Base-by-base conservation (phyloP, 345 rosid genomes). In the Syzygium oleosum region DNA sequence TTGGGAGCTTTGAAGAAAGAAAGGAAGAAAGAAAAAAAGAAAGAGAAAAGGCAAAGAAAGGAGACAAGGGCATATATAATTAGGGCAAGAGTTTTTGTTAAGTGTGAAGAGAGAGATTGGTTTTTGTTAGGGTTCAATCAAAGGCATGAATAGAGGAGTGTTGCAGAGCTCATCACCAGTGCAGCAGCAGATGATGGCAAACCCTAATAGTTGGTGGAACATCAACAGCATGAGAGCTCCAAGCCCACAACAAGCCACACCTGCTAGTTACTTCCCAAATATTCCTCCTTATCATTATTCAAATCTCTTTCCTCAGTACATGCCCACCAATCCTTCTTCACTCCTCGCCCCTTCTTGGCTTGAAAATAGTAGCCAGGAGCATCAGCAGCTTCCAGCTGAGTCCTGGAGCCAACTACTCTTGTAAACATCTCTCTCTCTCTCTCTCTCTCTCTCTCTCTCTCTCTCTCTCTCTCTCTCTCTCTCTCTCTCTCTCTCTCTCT, bases 131-230 rank as follows among this genome's bases (percentile, higher is more conserved):
- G 9, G 49, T 46, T 27, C 22, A 11, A 61, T 12, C 51, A 19
- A 54, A 49, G 89, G 51, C 29, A 91, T 91, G 93, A 87, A 91
- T 89, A 78, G 90, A 84, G 91, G 91, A 27, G 90, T 85, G 84
- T 84, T 92, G 89, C 91, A 91, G 85, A 88, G 89, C 86, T 92
- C 94, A 79, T 91, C 92, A 19, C 85, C 90, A 58, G 89, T 88
- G 90, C 92, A 92, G 84, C 93, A 87, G 85, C 86, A 89, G 88
- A 87, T 91, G 87, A 87, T 84, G 85, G 91, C 85, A 86, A 92
- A 92, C 93, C 93, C 93, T 87, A 91, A 85, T 85, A 87, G 88
- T 90, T 89, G 91, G 94, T 89, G 94, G 92, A 90, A 79, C 87
- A 77, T 85, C 34, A 87, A 56, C 29, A 52, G 84, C 86, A 52